Conservation (phyloP, 225 moss, liverwort and hornwort species). For the Bryoerythrophyllum caledonicum region DNA sequence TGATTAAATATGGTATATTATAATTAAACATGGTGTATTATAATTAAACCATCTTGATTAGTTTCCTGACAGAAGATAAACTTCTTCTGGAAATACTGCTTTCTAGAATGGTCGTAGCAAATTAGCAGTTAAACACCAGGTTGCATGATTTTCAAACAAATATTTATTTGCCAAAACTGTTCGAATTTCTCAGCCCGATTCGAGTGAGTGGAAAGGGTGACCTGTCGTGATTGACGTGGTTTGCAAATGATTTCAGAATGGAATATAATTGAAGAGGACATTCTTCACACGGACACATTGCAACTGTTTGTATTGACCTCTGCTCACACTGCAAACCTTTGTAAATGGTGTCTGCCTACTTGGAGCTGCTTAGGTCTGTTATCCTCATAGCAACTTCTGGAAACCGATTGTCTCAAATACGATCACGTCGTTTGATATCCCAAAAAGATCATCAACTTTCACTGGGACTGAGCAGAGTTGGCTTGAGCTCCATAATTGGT, state of each 20-base stretch:
- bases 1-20: too few species aligned
- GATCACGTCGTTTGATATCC: not conserved
- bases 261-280: not conserved
- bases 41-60: not conserved
- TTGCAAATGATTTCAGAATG: not conserved
- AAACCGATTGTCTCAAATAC: not conserved
- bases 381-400: not conserved
- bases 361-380: not conserved
- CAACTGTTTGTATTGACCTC: not conserved
- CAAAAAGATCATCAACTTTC: not conserved
- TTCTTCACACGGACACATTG: not conserved
- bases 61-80: not conserved
- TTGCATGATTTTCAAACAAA: constrained; percentile 8
- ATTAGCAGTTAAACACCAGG: not conserved
- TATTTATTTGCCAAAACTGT: not conserved
- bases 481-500: not conserved
- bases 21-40: too few species aligned
- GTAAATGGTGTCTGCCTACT: too few species aligned
- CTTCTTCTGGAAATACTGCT: not conserved
- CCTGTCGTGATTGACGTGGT: not conserved
- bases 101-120: not conserved
- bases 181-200: not conserved
- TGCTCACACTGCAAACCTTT: not conserved
- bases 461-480: not conserved
- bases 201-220: not conserved